These are phyloP conservation scores for Rhodocollybia butyracea DNA, from an alignment of 768 basidiomycete species.

Conservation along the genomic window DNA sequence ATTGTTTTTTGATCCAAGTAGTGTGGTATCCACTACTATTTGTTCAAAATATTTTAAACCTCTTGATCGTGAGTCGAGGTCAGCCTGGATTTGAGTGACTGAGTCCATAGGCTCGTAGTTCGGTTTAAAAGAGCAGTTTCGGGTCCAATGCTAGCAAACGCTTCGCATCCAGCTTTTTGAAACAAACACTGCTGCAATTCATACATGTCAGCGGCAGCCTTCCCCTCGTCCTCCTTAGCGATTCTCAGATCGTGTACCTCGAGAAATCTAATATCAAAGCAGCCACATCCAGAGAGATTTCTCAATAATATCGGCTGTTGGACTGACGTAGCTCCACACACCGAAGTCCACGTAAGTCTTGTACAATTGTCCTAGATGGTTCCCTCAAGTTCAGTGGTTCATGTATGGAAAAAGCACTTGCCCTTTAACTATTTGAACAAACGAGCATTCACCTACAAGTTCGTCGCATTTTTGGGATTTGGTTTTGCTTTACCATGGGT, in stretches of 20 bases:
- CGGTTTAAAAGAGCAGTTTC: no score
- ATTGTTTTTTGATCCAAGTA: background rate
- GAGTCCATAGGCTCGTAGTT: background rate
- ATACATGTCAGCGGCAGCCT: background rate
- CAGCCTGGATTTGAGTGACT: background rate
- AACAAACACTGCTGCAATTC: background rate
- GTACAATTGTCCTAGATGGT: background rate
- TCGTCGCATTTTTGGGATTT: slow-evolving; percentile 15
- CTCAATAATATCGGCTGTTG: background rate
- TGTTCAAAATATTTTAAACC: no score
- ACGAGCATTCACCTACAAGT: slow-evolving; percentile 14
- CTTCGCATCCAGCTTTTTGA: background rate
- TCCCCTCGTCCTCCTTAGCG: background rate
- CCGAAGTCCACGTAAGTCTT: background rate
- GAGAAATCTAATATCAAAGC: background rate
- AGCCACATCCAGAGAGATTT: background rate
- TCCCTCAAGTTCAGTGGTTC: background rate
- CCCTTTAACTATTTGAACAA: slow-evolving; percentile 18
- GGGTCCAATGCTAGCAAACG: no score
- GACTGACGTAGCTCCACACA: background rate
- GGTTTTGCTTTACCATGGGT: slow-evolving; percentile 21
- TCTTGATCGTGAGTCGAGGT: no score
- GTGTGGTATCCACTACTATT: background rate
- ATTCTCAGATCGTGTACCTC: background rate
- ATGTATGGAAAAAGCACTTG: slow-evolving; percentile 12